Evolutionary conservation across 192 early-diverging fungal genomes (phyloP).

Genomic region (Coemansia sp.): DNA sequence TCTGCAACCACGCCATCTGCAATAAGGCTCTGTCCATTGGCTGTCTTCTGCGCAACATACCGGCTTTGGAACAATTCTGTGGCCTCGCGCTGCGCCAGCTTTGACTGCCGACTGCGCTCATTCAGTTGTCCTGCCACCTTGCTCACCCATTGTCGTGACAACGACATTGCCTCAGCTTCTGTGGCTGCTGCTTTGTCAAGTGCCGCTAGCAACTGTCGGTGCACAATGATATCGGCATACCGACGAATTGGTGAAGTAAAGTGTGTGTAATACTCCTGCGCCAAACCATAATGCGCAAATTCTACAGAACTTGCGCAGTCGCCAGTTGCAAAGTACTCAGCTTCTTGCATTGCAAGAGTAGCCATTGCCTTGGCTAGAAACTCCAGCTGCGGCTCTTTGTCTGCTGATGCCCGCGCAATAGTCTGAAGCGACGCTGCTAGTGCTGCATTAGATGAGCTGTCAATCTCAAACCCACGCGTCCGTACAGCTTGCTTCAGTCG

Average conservation of each 20-base stretch:
- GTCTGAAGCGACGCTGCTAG: constrained; percentile 60
- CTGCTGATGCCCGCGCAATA: constrained; percentile 39
- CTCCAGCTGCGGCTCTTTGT: constrained; percentile 56
- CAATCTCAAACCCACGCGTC: constrained; percentile 60
- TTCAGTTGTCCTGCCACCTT: constrained; percentile 59
- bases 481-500: constrained; percentile 58
- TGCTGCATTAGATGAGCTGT: constrained; percentile 63
- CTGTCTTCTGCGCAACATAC: constrained; percentile 59
- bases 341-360: constrained; percentile 73
- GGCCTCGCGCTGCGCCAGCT: constrained; percentile 76
- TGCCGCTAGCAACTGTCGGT: constrained; percentile 64
- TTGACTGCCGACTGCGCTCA: constrained; percentile 66
- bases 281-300: constrained; percentile 73
- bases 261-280: constrained; percentile 75
- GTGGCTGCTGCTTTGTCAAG: constrained; percentile 13
- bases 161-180: background rate
- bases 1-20: constrained; percentile 69
- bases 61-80: constrained; percentile 78
- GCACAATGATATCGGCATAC: constrained; percentile 80
- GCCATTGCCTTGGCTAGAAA: constrained; percentile 72
- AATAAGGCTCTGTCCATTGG: constrained; percentile 46
- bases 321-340: constrained; percentile 69
- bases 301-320: constrained; percentile 28
- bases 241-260: constrained; percentile 81
- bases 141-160: constrained; percentile 32